A percentile compares a stretch with the other conserved stretches of the same genome.
phyloP scores from a whole-genome alignment of 2,329 filamentous ascomycete genomes.

The Tolypocladium tundrense region DNA sequence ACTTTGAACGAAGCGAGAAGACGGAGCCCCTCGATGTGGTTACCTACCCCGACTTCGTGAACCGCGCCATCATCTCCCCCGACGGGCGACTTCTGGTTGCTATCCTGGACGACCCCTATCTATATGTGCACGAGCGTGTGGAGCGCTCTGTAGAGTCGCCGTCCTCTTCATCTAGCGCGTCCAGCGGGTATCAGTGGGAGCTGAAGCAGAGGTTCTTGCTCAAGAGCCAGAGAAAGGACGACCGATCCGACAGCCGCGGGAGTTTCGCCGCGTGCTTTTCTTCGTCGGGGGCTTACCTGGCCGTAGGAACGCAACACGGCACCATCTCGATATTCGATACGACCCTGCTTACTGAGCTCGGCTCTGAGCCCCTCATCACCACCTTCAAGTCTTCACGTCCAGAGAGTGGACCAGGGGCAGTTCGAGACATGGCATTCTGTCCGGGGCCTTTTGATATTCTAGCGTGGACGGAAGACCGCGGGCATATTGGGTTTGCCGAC shows the following conservation, averaged over 20 bases:
- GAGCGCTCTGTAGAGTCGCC: conserved; percentile 19
- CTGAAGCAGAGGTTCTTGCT: conserved; percentile 42
- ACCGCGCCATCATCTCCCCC: conserved; percentile 87
- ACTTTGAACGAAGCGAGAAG: conserved; percentile 34
- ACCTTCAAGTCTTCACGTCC: conserved; percentile 71
- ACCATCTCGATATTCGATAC: conserved; percentile 67
- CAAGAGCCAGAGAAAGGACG: conserved; percentile 45
- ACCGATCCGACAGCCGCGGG: conserved; percentile 46
- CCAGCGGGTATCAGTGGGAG: conserved; percentile 37
- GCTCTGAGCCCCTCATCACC: conserved; percentile 55
- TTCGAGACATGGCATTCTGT: conserved; percentile 86
- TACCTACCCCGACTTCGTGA: conserved; percentile 74
- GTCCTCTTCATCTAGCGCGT: conserved; percentile 10
- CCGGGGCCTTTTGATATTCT: conserved; percentile 83
- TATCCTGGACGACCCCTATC: conserved; percentile 76
- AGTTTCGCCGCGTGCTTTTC: conserved; percentile 77
- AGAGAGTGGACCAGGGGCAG: conserved; percentile 60
- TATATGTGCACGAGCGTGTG: conserved; percentile 67
- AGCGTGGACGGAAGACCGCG: conserved; percentile 87
- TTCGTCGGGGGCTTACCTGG: conserved; percentile 57
- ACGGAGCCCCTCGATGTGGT: conserved; percentile 57
- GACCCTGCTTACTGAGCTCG: conserved; percentile 30
- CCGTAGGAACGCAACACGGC: conserved; percentile 71
- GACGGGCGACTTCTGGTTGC: conserved; percentile 72
- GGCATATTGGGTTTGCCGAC: conserved; percentile 64